Evolutionary conservation across 768 basidiomycete species (phyloP), one percentile per base, ranked within the genome.

Genomic region (Mycena crocata): DNA sequence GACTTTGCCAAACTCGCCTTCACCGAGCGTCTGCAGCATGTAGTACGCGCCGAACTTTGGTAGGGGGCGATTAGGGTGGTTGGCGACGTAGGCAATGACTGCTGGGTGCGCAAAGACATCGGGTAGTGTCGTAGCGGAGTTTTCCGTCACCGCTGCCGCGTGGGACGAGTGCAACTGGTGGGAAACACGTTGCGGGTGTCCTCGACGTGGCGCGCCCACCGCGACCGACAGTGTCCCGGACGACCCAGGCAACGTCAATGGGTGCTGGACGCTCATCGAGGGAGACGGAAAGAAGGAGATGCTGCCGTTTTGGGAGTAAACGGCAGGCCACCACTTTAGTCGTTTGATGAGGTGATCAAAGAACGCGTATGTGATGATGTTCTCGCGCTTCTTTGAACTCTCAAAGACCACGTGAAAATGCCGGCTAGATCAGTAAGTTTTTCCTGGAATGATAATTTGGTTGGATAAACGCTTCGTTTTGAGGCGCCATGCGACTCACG

Each of bases 1-100:
- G 81, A 99, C 96, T 78, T 99, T 99, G 52, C 95, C 96, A 75
- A 98, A 98, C 82, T 99, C 97, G 69, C 97, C 97, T 80, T 99
- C 97, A 45, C 98, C 98, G 14, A 99, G 86, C 0, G 98, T 99
- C 78, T 99, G 96, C 21, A 99, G 83, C 49, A 99, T 86, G 10
- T 98, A 84, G 78, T 99, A 99, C 1, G 96, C 94, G 1, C 98
- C 98, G 71, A 99, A 99, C 77, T 91, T 92, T 50, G 94, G 94
- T 46, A 95, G 93, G 31, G 89, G 88, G 28, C 93, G 88, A 64
- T 91, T 85, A 15, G 94, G 93, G 73, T 95, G 94, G 3, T 92
- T 90, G 1, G 91, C 86, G 9, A 87, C 87, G 74, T 92, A 95
- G 26, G 92, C 92, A 26, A 91, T 82, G 5, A 92, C 94, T 19